Conservation (phyloP, 164 flowering plant species). For the Brasenia schreberi region DNA sequence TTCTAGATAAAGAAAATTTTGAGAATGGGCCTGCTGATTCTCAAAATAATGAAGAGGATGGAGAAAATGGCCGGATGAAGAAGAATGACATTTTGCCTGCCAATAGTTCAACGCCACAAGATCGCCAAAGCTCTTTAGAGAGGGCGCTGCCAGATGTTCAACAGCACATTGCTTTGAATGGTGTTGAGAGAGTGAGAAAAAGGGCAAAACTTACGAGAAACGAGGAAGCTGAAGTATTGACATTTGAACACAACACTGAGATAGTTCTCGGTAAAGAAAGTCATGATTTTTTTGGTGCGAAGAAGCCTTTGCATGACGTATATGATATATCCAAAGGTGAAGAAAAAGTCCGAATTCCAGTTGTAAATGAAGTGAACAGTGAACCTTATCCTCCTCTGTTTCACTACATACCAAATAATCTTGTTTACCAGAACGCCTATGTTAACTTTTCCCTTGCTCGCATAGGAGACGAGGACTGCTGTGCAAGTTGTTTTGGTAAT, state of each 20-base stretch:
- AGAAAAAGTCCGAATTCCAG: constrained; percentile 25
- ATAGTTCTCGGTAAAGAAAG: constrained; percentile 16
- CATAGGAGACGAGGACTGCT: constrained; percentile 66
- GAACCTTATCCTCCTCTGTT: constrained; percentile 24
- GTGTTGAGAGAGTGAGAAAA: constrained; percentile 2
- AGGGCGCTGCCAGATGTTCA: not conserved
- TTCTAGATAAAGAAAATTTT: not conserved
- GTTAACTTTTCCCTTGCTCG: constrained; percentile 36
- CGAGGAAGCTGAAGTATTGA: constrained; percentile 1
- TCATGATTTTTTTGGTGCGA: constrained; percentile 7
- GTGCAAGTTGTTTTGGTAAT: constrained; percentile 58
- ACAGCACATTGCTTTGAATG: constrained; percentile 5
- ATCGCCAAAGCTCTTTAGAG: not conserved
- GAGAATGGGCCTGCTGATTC: not conserved
- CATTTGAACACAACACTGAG: constrained; percentile 1
- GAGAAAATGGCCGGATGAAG: constrained; percentile 4
- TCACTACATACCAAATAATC: constrained; percentile 28
- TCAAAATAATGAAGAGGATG: not conserved
- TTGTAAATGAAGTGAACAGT: constrained; percentile 23
- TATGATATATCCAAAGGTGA: constrained; percentile 48
- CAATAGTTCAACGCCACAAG: constrained; percentile 19
- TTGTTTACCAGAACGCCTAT: constrained; percentile 24
- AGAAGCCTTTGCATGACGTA: constrained; percentile 14
- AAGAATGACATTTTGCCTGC: constrained; percentile 8
- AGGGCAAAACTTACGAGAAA: not conserved